Evolutionary conservation across 179 eudicot species (phyloP).

Genomic region (Beta macrorhiza): DNA sequence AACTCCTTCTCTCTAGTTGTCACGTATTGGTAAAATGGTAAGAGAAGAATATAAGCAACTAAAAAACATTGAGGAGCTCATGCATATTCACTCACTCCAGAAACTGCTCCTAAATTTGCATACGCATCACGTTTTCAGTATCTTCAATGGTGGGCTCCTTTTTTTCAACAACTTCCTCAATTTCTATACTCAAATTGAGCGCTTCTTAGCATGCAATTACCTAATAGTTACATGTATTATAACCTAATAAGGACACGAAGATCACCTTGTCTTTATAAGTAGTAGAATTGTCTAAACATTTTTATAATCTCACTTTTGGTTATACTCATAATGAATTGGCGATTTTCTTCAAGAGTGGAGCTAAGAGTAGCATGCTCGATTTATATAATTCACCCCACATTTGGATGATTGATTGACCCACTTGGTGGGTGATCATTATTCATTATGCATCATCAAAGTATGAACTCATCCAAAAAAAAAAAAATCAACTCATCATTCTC

Average conservation of each 20-base stretch:
- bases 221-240: too few species aligned
- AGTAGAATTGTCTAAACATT: too few species aligned
- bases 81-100: neutral
- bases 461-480: neutral
- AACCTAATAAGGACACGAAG: too few species aligned
- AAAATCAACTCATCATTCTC: neutral
- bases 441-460: slow-evolving; percentile 5
- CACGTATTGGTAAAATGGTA: neutral
- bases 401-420: neutral
- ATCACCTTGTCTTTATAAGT: too few species aligned
- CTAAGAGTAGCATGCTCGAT: neutral
- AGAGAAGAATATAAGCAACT: neutral
- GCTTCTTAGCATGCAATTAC: too few species aligned
- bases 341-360: too few species aligned
- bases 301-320: too few species aligned
- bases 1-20: neutral
- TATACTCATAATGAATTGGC: too few species aligned
- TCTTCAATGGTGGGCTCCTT: neutral
- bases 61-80: neutral
- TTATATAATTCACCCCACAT: neutral
- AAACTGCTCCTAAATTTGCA: neutral
- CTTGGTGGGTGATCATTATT: slow-evolving; percentile 4
- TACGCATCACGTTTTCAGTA: neutral
- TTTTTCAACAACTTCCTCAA: neutral
- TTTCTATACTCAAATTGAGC: too few species aligned